A percentile compares a stretch with the other conserved stretches of the same genome.
These are phyloP conservation scores for Komagataella pseudopastoris DNA, from an alignment of 805 yeast species.

Conservation along the genomic window DNA sequence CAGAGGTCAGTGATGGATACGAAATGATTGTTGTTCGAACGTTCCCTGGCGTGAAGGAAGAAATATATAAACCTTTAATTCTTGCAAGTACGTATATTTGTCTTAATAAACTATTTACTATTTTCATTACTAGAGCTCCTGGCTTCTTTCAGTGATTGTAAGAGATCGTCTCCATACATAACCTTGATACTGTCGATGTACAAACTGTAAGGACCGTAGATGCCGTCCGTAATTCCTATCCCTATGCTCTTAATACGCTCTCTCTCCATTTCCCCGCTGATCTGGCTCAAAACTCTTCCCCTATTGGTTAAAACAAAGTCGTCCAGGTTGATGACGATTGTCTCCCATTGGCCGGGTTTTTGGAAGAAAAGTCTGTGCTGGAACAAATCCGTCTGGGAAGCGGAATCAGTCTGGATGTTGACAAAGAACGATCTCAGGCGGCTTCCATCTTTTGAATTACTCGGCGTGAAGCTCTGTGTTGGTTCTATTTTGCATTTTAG, in stretches of 20 bases:
- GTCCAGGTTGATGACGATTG: constrained; percentile 62
- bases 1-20: neutral
- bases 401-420: constrained; percentile 71
- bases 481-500: constrained; percentile 59
- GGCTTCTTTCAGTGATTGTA: constrained; percentile 23
- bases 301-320: constrained; percentile 76
- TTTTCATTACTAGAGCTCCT: constrained; percentile 11
- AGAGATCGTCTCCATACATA: constrained; percentile 40
- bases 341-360: constrained; percentile 71
- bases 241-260: constrained; percentile 62
- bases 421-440: constrained; percentile 54
- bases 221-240: constrained; percentile 63
- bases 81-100: neutral
- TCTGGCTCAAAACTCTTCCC: constrained; percentile 45
- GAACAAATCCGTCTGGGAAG: constrained; percentile 64
- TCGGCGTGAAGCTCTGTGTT: constrained; percentile 6
- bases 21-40: neutral
- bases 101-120: neutral
- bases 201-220: constrained; percentile 62
- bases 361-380: constrained; percentile 70
- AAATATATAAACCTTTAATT: too few species aligned
- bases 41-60: neutral
- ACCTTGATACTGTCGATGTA: constrained; percentile 65
- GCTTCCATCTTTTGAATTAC: neutral
- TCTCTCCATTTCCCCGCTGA: constrained; percentile 44